Evolutionary conservation across 1,284 basidiomycete genomes (phyloP).

Genomic region (Trametes polyzona): DNA sequence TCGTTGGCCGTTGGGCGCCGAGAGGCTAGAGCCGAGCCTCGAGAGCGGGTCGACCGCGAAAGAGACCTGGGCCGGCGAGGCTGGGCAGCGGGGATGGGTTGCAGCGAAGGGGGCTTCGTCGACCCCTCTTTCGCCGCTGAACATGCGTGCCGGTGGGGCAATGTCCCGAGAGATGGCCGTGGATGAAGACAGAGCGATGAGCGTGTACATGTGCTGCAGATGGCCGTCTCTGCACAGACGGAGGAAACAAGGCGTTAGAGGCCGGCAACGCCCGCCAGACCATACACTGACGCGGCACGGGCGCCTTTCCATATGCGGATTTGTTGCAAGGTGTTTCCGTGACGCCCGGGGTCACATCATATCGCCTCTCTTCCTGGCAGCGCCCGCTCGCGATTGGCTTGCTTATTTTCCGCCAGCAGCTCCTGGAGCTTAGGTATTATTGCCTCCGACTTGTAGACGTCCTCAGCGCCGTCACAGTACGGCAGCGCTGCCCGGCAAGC

Average conservation of each 20-base stretch:
- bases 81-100: neutral
- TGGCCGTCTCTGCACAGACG: neutral
- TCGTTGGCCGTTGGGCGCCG: neutral
- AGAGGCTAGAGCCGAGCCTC: neutral
- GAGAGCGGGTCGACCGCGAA: too few species aligned
- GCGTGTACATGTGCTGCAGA: neutral
- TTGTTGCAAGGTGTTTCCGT: neutral
- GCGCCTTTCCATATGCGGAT: conserved; percentile 1
- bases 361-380: neutral
- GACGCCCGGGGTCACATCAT: conserved; percentile 11
- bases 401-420: neutral
- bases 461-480: too few species aligned
- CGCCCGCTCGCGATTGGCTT: conserved; percentile 2
- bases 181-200: neutral
- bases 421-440: neutral
- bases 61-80: neutral
- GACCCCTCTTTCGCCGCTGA: conserved; percentile 1
- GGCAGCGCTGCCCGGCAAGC: neutral
- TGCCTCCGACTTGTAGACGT: neutral
- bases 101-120: neutral
- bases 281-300: too few species aligned
- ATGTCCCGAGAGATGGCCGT: neutral
- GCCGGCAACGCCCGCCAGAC: conserved; percentile 5
- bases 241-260: conserved; percentile 1
- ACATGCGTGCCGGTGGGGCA: conserved; percentile 6